phyloP scores from a whole-genome alignment of 352 stramenopile genomes.

The Phytopythium chamaehyphon region DNA sequence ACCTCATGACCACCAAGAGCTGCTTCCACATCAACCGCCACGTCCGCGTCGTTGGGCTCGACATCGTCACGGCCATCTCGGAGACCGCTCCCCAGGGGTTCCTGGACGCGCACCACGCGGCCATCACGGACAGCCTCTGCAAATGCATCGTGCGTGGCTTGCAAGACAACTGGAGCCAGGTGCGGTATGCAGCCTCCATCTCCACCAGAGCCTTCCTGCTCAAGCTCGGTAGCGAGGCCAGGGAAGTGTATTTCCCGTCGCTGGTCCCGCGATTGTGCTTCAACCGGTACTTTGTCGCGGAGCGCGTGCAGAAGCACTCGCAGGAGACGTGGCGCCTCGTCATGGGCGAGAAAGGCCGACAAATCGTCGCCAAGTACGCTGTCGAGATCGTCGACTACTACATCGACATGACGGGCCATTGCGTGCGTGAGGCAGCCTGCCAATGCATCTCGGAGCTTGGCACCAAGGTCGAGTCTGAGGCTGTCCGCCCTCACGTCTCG shows the following conservation, averaged over 20 bases:
- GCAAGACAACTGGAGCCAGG: conserved; percentile 97
- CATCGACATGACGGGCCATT: conserved; percentile 94
- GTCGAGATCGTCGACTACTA: conserved; percentile 94
- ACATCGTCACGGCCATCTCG: conserved; percentile 74
- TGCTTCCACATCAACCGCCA: conserved; percentile 95
- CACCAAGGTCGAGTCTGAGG: conserved; percentile 77
- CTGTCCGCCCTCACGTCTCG: conserved; percentile 65
- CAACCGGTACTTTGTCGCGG: conserved; percentile 96
- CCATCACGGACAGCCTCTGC: conserved; percentile 42
- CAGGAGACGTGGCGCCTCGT: conserved; percentile 94
- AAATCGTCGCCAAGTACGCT: conserved; percentile 85
- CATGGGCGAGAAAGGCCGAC: conserved; percentile 77
- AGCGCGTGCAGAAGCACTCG: conserved; percentile 95
- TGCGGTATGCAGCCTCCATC: conserved; percentile 94
- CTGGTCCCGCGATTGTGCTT: conserved; percentile 94
- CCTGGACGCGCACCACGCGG: conserved; percentile 29
- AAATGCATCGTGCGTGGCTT: conserved; percentile 79
- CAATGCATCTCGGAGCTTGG: conserved; percentile 95
- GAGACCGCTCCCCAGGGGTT: conserved; percentile 43
- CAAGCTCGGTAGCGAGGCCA: conserved; percentile 58
- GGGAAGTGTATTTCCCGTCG: conserved; percentile 59
- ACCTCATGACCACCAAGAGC: conserved; percentile 70
- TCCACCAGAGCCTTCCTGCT: conserved; percentile 85
- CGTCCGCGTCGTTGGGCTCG: conserved; percentile 85
- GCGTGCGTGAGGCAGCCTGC: conserved; percentile 94